Evolutionary conservation across 2,329 filamentous ascomycete species (phyloP), one percentile per base, ranked within the genome.

Genomic region (Volutella citrinella): DNA sequence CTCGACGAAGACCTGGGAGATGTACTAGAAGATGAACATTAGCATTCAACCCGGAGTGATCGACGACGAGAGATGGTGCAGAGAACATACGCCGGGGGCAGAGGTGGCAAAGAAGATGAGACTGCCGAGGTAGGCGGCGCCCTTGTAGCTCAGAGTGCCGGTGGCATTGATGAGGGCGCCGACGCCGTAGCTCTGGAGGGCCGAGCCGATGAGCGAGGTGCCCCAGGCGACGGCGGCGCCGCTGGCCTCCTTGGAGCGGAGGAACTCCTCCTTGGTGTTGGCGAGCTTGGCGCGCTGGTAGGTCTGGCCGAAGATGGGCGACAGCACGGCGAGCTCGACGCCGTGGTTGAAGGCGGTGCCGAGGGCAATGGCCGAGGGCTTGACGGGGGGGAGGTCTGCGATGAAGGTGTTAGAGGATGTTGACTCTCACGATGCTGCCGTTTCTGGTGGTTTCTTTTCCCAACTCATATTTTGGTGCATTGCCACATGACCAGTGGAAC

Each of bases 311-410:
- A 97, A 95, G 66, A 97, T 70, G 45, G 91, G 91, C 40, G 81
- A 78, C 45, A 97, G 79, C 54, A 97, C 80, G 45, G 87, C 90
- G 47, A 93, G 82, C 59, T 93, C 93, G 56, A 88, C 76, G 56
- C 83, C 82, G 71, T 98, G 91, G 77, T 86, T 96, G 82, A 96
- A 98, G 66, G 89, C 71, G 45, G 90, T 93, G 69, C 93, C 93
- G 59, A 97, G 80, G 59, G 91, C 93, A 61, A 98, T 95, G 58
- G 93, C 91, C 60, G 90, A 96, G 54, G 93, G 93, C 84, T 96
- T 97, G 61, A 98, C 93, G 52, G 90, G 63, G 47, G 76, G 76
- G 20, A 80, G 70, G 59, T 79, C 74, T 78, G 39, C 7, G 32
- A 19, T 25, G 8, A n/a, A 29, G 5, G 27, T 40, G n/a, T n/a